Evolutionary conservation across 2,329 filamentous ascomycete genomes (phyloP).

Genomic region (Botrytis porri): DNA sequence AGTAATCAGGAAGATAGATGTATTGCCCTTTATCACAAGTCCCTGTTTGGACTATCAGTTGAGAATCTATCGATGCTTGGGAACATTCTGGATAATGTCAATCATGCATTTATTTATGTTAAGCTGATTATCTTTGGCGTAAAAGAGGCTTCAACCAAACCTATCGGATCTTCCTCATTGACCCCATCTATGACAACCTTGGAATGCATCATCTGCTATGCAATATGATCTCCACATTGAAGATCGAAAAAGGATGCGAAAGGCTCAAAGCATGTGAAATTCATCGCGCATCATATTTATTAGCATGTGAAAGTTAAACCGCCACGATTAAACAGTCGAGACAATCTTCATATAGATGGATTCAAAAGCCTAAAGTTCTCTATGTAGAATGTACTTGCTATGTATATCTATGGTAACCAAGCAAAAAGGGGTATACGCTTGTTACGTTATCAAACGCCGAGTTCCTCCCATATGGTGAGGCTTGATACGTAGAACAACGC

Average conservation of each 20-base stretch:
- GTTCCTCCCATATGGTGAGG: constrained; percentile 35
- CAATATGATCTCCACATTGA: neutral
- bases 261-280: neutral
- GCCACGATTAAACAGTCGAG: too few species aligned
- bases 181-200: neutral
- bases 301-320: neutral
- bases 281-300: neutral
- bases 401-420: constrained; percentile 27
- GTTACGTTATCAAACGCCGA: constrained; percentile 38
- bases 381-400: constrained; percentile 5
- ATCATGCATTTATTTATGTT: neutral
- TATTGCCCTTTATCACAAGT: neutral
- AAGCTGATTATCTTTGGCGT: neutral
- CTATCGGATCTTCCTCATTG: neutral
- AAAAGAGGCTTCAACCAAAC: neutral
- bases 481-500: constrained; percentile 38
- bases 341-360: too few species aligned
- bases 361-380: neutral
- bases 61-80: neutral
- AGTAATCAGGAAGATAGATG: neutral
- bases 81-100: neutral
- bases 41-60: neutral
- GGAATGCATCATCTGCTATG: constrained; percentile 4
- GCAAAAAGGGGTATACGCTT: constrained; percentile 38
- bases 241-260: neutral